Percentiles rank a stretch among this genome's conserved stretches.
Conservation (phyloP, 2,329 filamentous ascomycete genomes). For the Colletotrichum sp. region DNA sequence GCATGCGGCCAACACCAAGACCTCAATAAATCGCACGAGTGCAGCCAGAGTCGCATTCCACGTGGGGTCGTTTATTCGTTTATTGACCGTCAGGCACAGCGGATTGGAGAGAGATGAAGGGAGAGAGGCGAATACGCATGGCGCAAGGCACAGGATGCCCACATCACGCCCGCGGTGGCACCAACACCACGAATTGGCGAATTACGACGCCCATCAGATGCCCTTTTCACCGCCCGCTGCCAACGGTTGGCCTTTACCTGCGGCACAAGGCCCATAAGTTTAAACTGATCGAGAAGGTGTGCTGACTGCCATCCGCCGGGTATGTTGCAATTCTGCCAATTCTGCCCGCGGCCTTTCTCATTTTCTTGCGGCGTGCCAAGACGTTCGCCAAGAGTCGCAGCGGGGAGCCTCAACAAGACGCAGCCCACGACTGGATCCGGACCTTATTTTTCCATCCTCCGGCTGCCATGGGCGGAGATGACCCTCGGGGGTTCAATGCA, state of each 20-base stretch:
- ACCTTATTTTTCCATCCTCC: constrained; percentile 9
- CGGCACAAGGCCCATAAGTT: neutral
- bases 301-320: neutral
- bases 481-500: neutral
- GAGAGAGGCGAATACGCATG: constrained; percentile 6
- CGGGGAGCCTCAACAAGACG: constrained; percentile 13
- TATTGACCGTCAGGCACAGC: neutral
- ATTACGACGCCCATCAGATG: neutral
- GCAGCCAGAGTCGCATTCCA: neutral
- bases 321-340: neutral
- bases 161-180: constrained; percentile 8
- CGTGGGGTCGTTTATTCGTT: neutral
- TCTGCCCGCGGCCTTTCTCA: neutral
- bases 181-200: neutral
- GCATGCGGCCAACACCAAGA: neutral
- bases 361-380: constrained; percentile 11
- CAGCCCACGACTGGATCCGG: constrained; percentile 10
- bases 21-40: neutral
- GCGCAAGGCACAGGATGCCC: neutral
- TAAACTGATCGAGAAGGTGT: constrained; percentile 2
- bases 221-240: neutral
- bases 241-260: neutral
- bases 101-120: constrained; percentile 1
- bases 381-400: constrained; percentile 5
- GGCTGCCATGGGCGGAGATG: constrained; percentile 10